Conservation (phyloP, 1,139 yeast species). For the Saccharomyces hybrid region DNA sequence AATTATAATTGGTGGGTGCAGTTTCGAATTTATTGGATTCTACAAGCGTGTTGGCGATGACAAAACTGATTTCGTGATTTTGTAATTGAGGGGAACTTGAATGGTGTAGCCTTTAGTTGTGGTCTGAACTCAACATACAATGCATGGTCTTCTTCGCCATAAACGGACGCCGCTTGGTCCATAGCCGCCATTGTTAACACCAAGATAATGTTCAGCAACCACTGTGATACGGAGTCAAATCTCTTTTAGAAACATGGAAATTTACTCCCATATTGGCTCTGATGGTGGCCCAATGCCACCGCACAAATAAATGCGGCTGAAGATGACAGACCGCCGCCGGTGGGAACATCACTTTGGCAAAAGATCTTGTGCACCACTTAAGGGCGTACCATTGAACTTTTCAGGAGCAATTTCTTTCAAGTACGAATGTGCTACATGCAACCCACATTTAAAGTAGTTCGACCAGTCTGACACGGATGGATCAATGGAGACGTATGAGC, state of each 20-base stretch:
- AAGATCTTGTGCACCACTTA: slow-evolving; percentile 47
- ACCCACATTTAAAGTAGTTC: slow-evolving; percentile 61
- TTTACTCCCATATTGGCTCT: slow-evolving; percentile 43
- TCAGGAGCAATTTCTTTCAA: slow-evolving; percentile 35
- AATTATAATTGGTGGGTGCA: slow-evolving; percentile 61
- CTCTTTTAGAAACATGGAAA: slow-evolving; percentile 40
- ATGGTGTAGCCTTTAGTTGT: slow-evolving; percentile 47
- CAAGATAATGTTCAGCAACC: slow-evolving; percentile 64
- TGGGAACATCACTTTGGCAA: slow-evolving; percentile 62
- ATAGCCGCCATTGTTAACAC: slow-evolving; percentile 72
- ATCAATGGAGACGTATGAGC: slow-evolving; percentile 42
- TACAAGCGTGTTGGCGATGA: slow-evolving; percentile 57
- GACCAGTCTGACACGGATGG: slow-evolving; percentile 50
- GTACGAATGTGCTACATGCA: slow-evolving; percentile 52
- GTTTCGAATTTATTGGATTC: slow-evolving; percentile 62
- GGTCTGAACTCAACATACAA: slow-evolving; percentile 59
- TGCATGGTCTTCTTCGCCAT: slow-evolving; percentile 56
- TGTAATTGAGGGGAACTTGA: slow-evolving; percentile 44
- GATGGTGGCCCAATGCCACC: slow-evolving; percentile 53
- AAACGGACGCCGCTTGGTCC: slow-evolving; percentile 71
- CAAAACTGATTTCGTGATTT: slow-evolving; percentile 44
- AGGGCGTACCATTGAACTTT: slow-evolving; percentile 18
- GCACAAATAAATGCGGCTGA: slow-evolving; percentile 70
- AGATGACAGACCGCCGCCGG: slow-evolving; percentile 66
- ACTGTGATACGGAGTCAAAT: slow-evolving; percentile 56